Evolutionary conservation across 1,139 yeast genomes (phyloP).

Genomic region (Yamadazyma sp.): DNA sequence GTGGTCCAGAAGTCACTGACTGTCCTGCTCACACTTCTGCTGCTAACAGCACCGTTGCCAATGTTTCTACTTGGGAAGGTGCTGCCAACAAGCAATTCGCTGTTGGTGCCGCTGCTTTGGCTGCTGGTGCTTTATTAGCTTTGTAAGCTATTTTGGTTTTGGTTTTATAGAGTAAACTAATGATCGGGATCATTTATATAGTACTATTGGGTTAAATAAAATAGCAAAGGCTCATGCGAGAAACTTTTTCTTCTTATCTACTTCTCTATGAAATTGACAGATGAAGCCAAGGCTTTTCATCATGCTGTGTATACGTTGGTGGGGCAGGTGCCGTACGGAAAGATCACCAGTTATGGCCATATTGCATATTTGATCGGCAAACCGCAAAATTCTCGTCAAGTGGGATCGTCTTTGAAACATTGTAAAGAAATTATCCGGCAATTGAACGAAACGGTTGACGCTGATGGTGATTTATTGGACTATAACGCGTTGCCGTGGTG

Average conservation of each 20-base stretch:
- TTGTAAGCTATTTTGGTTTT: slow-evolving; percentile 30
- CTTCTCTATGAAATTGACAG: slow-evolving; percentile 27
- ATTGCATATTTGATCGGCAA: slow-evolving; percentile 61
- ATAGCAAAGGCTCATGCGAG: not conserved
- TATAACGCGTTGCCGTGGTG: slow-evolving; percentile 61
- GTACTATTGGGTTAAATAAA: slow-evolving; percentile 12
- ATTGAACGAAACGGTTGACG: slow-evolving; percentile 20
- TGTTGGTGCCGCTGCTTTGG: slow-evolving; percentile 51
- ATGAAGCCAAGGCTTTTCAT: slow-evolving; percentile 59
- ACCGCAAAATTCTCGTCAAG: slow-evolving; percentile 72
- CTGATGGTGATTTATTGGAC: slow-evolving; percentile 18
- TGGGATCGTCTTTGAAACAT: slow-evolving; percentile 67
- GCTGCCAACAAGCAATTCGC: slow-evolving; percentile 35
- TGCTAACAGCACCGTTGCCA: slow-evolving; percentile 27
- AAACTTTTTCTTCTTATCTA: not conserved
- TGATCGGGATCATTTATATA: slow-evolving; percentile 12
- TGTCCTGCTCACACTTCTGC: slow-evolving; percentile 35
- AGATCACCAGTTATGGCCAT: slow-evolving; percentile 71
- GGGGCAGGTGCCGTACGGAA: slow-evolving; percentile 59
- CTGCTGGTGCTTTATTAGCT: slow-evolving; percentile 55
- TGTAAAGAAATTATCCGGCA: slow-evolving; percentile 21
- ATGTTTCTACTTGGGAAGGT: slow-evolving; percentile 41
- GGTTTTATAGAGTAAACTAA: slow-evolving; percentile 1
- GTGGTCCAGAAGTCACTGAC: slow-evolving; percentile 41
- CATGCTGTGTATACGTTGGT: slow-evolving; percentile 59